Evolutionary conservation across 1,284 basidiomycete species (phyloP).

Genomic region (Sporisorium sorghi): DNA sequence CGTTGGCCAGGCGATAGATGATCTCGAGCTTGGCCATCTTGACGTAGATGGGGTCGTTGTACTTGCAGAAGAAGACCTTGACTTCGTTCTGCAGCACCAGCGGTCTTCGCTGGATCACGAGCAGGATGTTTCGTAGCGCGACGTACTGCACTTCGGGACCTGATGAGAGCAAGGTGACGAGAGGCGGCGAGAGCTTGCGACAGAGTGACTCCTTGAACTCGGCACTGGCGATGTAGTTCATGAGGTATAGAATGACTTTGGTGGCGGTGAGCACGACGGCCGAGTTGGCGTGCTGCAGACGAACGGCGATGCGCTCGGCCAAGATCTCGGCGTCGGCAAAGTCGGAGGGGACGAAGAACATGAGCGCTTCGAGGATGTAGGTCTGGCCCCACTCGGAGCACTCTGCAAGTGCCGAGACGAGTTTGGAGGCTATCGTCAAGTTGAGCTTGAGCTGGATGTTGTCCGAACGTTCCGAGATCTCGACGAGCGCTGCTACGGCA

Average conservation of each 20-base stretch:
- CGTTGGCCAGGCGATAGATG: constrained; percentile 92
- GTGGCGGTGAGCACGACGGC: constrained; percentile 92
- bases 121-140: constrained; percentile 92
- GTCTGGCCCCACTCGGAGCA: constrained; percentile 99
- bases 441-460: constrained; percentile 86
- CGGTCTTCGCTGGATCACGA: constrained; percentile 94
- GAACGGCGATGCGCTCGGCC: constrained; percentile 90
- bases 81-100: constrained; percentile 95
- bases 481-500: constrained; percentile 90
- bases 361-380: constrained; percentile 92
- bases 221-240: constrained; percentile 98
- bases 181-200: constrained; percentile 94
- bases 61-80: constrained; percentile 99
- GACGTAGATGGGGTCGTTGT: constrained; percentile 99
- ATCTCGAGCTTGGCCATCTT: constrained; percentile 98
- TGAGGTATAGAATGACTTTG: constrained; percentile 93
- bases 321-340: constrained; percentile 90
- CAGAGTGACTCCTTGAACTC: constrained; percentile 87
- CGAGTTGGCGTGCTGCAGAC: constrained; percentile 92
- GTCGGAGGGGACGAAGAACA: constrained; percentile 90
- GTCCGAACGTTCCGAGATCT: constrained; percentile 89
- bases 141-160: constrained; percentile 99
- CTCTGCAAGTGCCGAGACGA: constrained; percentile 84
- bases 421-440: constrained; percentile 82
- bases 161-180: constrained; percentile 77